These are phyloP conservation scores for Hypomontagnella submonticulosa DNA, from an alignment of 495 filamentous ascomycete genomes.

Conservation along the genomic window DNA sequence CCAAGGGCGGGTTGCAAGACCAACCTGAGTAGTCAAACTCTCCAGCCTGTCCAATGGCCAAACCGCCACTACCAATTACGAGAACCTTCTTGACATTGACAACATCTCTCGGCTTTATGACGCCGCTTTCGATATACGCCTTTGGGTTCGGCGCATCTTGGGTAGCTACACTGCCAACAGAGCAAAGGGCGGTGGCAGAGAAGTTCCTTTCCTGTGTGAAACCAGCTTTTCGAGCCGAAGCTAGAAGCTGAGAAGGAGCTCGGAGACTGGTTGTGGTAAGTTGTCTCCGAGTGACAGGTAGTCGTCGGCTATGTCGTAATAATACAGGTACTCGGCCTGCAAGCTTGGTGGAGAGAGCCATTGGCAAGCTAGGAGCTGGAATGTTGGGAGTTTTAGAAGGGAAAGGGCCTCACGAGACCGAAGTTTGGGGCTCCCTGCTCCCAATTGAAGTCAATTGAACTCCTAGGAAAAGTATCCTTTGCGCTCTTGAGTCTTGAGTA, in stretches of 20 bases:
- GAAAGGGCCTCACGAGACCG: slow-evolving; percentile 37
- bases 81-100: slow-evolving; percentile 99
- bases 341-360: slow-evolving; percentile 52
- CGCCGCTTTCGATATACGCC: slow-evolving; percentile 88
- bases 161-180: slow-evolving; percentile 44
- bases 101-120: slow-evolving; percentile 75
- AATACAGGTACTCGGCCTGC: slow-evolving; percentile 61
- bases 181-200: slow-evolving; percentile 49
- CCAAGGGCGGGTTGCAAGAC: slow-evolving; percentile 48
- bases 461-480: slow-evolving; percentile 23
- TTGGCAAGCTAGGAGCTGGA: slow-evolving; percentile 27
- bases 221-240: slow-evolving; percentile 39
- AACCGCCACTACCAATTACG: slow-evolving; percentile 92
- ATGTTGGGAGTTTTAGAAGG: slow-evolving; percentile 28
- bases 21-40: slow-evolving; percentile 98
- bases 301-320: slow-evolving; percentile 60
- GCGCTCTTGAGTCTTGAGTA: slow-evolving; percentile 17
- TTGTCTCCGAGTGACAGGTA: slow-evolving; percentile 54
- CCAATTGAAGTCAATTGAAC: slow-evolving; percentile 46
- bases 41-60: slow-evolving; percentile 97
- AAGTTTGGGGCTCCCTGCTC: slow-evolving; percentile 39
- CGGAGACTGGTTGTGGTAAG: slow-evolving; percentile 50
- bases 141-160: slow-evolving; percentile 84
- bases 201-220: slow-evolving; percentile 55
- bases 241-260: slow-evolving; percentile 48